Conservation (phyloP, 495 filamentous ascomycete genomes). For the Mytilinidion resinicola region DNA sequence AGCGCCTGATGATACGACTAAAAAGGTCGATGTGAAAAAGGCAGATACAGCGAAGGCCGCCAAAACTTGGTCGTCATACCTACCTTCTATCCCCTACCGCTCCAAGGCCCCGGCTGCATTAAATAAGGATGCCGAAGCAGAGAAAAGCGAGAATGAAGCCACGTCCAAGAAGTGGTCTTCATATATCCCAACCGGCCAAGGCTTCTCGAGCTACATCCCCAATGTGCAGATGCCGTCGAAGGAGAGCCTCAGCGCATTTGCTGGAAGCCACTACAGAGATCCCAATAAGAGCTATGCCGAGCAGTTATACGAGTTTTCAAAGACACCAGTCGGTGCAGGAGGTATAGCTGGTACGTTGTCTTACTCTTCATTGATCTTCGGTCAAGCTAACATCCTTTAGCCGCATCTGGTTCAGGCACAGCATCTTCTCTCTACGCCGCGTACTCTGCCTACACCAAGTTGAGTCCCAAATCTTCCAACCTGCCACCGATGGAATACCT, state of each 20-base stretch:
- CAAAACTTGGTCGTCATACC: conserved; percentile 25
- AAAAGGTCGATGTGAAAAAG: neutral
- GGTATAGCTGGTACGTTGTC: conserved; percentile 24
- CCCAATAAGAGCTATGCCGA: conserved; percentile 37
- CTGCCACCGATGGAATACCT: conserved; percentile 35
- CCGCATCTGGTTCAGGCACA: conserved; percentile 31
- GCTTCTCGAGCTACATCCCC: conserved; percentile 33
- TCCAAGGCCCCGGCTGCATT: neutral
- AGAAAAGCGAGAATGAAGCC: conserved; percentile 27
- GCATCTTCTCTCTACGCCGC: conserved; percentile 35
- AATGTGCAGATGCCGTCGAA: conserved; percentile 25
- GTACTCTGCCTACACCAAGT: conserved; percentile 34
- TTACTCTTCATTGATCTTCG: neutral
- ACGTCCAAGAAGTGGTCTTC: conserved; percentile 33
- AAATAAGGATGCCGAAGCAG: conserved; percentile 11
- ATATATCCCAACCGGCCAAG: conserved; percentile 35
- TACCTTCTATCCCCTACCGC: conserved; percentile 27
- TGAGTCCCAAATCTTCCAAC: neutral
- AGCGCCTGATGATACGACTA: conserved; percentile 13
- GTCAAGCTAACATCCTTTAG: conserved; percentile 9
- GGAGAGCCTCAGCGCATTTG: conserved; percentile 28
- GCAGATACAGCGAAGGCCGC: conserved; percentile 8
- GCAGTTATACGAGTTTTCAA: conserved; percentile 38
- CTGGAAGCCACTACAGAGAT: conserved; percentile 31
- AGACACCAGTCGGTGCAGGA: conserved; percentile 39